Evolutionary conservation across 176 grass and related monocot species (phyloP).

Genomic region (Themeda triandra): DNA sequence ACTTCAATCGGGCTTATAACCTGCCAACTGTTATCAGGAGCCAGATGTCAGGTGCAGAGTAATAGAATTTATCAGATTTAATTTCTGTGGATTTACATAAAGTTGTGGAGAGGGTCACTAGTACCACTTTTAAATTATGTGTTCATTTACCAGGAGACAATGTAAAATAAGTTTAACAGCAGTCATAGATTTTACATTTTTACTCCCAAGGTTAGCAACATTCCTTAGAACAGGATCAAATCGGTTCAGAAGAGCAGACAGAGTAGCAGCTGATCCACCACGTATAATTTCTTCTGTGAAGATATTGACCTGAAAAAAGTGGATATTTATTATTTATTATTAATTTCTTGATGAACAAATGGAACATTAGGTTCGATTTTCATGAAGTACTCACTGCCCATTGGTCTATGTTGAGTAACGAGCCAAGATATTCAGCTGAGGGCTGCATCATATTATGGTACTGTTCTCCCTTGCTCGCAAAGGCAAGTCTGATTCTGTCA

Average conservation of each 20-base stretch:
- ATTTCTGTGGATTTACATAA: background rate
- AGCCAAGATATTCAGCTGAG: slow-evolving; percentile 96
- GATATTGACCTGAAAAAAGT: slow-evolving; percentile 58
- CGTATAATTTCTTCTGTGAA: slow-evolving; percentile 99
- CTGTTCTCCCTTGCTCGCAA: slow-evolving; percentile 81
- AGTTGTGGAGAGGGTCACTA: slow-evolving; percentile 4
- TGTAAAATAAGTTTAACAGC: background rate
- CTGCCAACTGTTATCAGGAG: slow-evolving; percentile 75
- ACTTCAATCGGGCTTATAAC: slow-evolving; percentile 96
- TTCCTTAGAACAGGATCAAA: slow-evolving; percentile 92
- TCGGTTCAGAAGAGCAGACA: slow-evolving; percentile 95
- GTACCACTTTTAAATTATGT: slow-evolving; percentile 7
- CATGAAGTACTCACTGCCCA: slow-evolving; percentile 66
- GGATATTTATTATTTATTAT: background rate
- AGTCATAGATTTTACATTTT: slow-evolving; percentile 16
- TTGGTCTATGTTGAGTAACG: slow-evolving; percentile 75
- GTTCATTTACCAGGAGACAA: background rate
- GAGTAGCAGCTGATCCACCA: slow-evolving; percentile 87
- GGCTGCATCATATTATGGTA: slow-evolving; percentile 85
- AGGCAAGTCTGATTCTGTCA: slow-evolving; percentile 88
- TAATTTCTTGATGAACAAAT: slow-evolving; percentile 21
- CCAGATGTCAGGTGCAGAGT: slow-evolving; percentile 22
- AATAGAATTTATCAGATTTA: slow-evolving; percentile 23
- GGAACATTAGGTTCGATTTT: slow-evolving; percentile 22
- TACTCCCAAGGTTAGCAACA: slow-evolving; percentile 87